These are phyloP conservation scores for Galerina sulciceps DNA, from an alignment of 768 basidiomycete genomes.

Conservation along the genomic window DNA sequence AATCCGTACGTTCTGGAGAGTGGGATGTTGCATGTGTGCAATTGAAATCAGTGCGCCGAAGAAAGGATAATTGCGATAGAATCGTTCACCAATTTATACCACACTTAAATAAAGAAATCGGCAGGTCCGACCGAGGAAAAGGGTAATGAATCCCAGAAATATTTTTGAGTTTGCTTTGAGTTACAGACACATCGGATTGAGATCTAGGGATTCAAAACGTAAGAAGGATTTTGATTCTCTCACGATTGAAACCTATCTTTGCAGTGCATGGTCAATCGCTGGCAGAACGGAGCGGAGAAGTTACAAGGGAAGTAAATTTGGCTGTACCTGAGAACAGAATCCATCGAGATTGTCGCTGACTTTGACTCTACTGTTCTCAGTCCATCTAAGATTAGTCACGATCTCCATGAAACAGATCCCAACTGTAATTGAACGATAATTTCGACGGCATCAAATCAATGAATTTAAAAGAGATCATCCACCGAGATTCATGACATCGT, in stretches of 20 bases:
- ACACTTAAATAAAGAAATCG: slow-evolving; percentile 33
- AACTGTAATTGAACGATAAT: slow-evolving; percentile 39
- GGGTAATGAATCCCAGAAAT: slow-evolving; percentile 43
- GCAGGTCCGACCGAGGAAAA: slow-evolving; percentile 41
- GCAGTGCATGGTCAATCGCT: slow-evolving; percentile 39
- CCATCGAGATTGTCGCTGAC: slow-evolving; percentile 40
- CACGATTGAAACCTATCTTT: slow-evolving; percentile 38
- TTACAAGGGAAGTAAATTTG: slow-evolving; percentile 36
- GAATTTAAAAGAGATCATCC: slow-evolving; percentile 8
- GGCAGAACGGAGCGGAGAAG: slow-evolving; percentile 43
- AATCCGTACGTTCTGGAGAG: slow-evolving; percentile 75
- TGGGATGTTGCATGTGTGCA: slow-evolving; percentile 71
- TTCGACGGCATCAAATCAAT: slow-evolving; percentile 29
- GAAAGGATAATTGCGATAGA: slow-evolving; percentile 19
- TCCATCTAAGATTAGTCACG: slow-evolving; percentile 41
- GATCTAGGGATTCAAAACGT: slow-evolving; percentile 46
- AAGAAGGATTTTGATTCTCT: slow-evolving; percentile 39
- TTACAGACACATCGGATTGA: slow-evolving; percentile 47
- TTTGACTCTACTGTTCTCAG: slow-evolving; percentile 40
- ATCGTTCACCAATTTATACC: slow-evolving; percentile 20
- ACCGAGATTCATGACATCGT: slow-evolving; percentile 6
- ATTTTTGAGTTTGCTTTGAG: slow-evolving; percentile 65
- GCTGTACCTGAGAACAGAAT: slow-evolving; percentile 37
- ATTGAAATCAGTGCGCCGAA: slow-evolving; percentile 15
- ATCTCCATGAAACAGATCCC: slow-evolving; percentile 34